Evolutionary conservation across 2,329 filamentous ascomycete genomes (phyloP), one percentile per base, ranked within the genome.

Genomic region (Chaetomium strumarium): DNA sequence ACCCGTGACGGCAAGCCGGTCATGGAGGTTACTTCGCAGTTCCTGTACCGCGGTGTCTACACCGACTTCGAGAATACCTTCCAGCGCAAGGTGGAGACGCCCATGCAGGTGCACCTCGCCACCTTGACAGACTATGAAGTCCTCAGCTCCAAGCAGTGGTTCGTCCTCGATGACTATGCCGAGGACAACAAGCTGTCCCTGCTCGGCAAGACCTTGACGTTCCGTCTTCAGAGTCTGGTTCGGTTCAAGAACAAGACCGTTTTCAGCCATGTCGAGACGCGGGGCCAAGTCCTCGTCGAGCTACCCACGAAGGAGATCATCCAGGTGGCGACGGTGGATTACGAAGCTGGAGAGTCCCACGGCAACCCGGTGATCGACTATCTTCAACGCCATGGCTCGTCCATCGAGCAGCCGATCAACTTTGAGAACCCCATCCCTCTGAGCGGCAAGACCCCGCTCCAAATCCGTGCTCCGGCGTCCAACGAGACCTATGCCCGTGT

Each of bases 1-100:
- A 86, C 81, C 49, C 86, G 93, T 40, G 83, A 91, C 49, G 86
- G 86, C 24, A 72, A 88, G 68, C 79, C 90, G 6, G 90, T 99
- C 58, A 99, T 99, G 93, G 90, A 99, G 68, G 93, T 99, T 29
- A 97, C 91, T 12, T 96, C 90, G 57, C 93, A 99, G 70, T 99
- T 99, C 80, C 72, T 99, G 64, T 99, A 99, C 78, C 86, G 95
- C 46, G 93, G 93, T 52, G 78, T 79, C 30, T 99, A 99, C 74
- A 87, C 81, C 51, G 95, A 99, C 70, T 99, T 83, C 63, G 88
- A 96, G 74, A 99, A 96, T 74, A 99, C 95, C 7, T 99, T 99
- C 84, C 91, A 97, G 74, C 88, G 93, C 68, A 97, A 96, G 80
- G 82, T 85, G 7, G 93, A 99, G 75, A 95, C 88, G 1, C 91